These are phyloP conservation scores for Coemansia asiatica DNA, from an alignment of 192 early-diverging fungal species.

Conservation along the genomic window DNA sequence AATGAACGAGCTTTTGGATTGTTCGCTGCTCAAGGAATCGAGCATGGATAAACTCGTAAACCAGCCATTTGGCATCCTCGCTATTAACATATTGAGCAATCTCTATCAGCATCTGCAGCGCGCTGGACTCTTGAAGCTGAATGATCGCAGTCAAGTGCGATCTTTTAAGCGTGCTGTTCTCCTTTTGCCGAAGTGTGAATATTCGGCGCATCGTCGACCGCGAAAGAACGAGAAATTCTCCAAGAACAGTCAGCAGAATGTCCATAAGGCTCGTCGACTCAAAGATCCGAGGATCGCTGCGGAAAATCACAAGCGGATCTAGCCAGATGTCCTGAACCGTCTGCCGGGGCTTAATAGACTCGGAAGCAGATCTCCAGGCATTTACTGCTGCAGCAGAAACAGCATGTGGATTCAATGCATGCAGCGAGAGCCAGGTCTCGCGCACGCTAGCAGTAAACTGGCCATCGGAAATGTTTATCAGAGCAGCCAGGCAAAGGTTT, in stretches of 20 bases:
- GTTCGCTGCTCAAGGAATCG: conserved; percentile 61
- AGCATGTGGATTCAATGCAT: conserved; percentile 36
- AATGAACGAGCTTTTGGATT: conserved; percentile 60
- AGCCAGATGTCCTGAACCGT: conserved; percentile 55
- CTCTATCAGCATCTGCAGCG: conserved; percentile 61
- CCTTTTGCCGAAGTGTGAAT: conserved; percentile 35
- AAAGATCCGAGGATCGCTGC: conserved; percentile 58
- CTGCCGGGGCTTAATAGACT: conserved; percentile 31
- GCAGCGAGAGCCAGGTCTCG: conserved; percentile 38
- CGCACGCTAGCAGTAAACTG: conserved; percentile 36
- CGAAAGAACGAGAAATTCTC: conserved; percentile 52
- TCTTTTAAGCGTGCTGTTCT: conserved; percentile 22
- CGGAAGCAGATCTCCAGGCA: conserved; percentile 28
- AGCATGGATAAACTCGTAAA: conserved; percentile 62
- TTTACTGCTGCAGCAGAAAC: conserved; percentile 39
- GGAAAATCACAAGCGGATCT: conserved; percentile 60
- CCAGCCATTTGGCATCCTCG: conserved; percentile 23
- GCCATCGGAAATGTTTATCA: neutral
- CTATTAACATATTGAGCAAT: conserved; percentile 11
- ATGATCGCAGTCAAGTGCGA: conserved; percentile 54
- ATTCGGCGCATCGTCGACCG: conserved; percentile 45
- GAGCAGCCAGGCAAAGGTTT: conserved; percentile 22
- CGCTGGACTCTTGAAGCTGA: conserved; percentile 58
- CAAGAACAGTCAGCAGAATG: conserved; percentile 36
- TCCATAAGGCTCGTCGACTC: conserved; percentile 44